Evolutionary conservation across 768 basidiomycete genomes (phyloP).

Genomic region (Pulveroboletus sp.): DNA sequence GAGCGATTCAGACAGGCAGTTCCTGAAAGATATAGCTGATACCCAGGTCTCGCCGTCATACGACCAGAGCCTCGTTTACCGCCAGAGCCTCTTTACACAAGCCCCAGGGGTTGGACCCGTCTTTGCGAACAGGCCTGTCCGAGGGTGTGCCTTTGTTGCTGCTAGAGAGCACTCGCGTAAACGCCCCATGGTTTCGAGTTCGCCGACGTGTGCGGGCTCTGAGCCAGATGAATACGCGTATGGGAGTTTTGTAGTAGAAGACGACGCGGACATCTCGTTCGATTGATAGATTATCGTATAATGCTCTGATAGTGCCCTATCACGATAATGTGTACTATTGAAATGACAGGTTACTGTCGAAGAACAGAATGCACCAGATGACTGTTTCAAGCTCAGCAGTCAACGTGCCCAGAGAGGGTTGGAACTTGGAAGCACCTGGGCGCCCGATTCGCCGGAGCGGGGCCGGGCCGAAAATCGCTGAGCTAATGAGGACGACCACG

Average conservation of each 20-base stretch:
- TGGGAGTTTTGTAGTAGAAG: conserved; percentile 80
- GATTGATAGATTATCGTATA: conserved; percentile 10
- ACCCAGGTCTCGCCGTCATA: conserved; percentile 74
- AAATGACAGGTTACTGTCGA: background rate
- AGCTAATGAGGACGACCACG: background rate
- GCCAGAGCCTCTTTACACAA: conserved; percentile 73
- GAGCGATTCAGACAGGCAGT: conserved; percentile 65
- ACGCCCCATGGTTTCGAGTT: conserved; percentile 49
- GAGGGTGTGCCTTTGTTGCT: conserved; percentile 39
- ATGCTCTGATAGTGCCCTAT: conserved; percentile 6
- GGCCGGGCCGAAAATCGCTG: conserved; percentile 14
- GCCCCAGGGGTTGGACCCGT: conserved; percentile 45
- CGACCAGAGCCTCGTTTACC: conserved; percentile 69
- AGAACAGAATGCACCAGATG: too few relatives aligned
- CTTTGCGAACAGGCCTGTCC: conserved; percentile 53
- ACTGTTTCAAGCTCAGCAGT: too few relatives aligned
- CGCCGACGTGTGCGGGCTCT: conserved; percentile 51
- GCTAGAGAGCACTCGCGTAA: conserved; percentile 33
- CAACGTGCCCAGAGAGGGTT: background rate
- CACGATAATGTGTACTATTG: conserved; percentile 1
- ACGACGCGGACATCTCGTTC: conserved; percentile 68
- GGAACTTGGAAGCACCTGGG: too few relatives aligned
- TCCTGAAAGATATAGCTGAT: conserved; percentile 58
- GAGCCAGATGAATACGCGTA: conserved; percentile 64
- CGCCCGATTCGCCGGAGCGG: background rate